Evolutionary conservation across 768 basidiomycete species (phyloP), one percentile per base, ranked within the genome.

Genomic region (Kwoniella newhampshirensis): DNA sequence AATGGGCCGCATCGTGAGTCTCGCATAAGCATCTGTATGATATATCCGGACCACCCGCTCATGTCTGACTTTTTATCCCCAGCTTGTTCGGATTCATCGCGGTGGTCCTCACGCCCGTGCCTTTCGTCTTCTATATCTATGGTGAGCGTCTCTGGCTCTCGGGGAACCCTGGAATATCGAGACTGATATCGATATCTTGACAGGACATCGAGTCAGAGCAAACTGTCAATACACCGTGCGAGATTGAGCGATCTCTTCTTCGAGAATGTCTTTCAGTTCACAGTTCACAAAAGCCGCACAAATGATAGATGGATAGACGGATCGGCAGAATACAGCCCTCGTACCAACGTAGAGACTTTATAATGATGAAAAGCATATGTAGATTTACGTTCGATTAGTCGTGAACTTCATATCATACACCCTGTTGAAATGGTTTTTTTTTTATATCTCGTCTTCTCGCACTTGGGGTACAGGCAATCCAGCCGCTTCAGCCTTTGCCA

Each of bases 1-100:
- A 62, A 57, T 66, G 64, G 64, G 64, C 64, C 4, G 59, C 60
- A n/a, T 59, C 64, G 60, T 64, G 45, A 52, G 63, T 64, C 35
- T 8, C 6, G 32, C 30, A 13, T 36, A 20, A 50, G 7, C 1
- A 27, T 4, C 17, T 27, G 17, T 17, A 8, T 2, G 13, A 11
- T 13, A 12, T 17, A 27, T 12, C n/a, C n/a, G n/a, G 6, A n/a
- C 40, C 40, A 15, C 32, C 12, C 18, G 30, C 23, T 50, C 11
- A 28, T 30, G 28, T 12, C 8, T 9, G n/a, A 6, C 8, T 17
- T 3, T 20, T 12, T 15, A 12, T 27, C 18, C 7, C 0, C 44
- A 64, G 63, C 8, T 6, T 66, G 23, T 54, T 66, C n/a, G 64
- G 44, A 0, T 62, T 66, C 51, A 25, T 66, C 20, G 64, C 53